phyloP scores from a whole-genome alignment of 768 basidiomycete genomes.

The Lactarius hatsudake region DNA sequence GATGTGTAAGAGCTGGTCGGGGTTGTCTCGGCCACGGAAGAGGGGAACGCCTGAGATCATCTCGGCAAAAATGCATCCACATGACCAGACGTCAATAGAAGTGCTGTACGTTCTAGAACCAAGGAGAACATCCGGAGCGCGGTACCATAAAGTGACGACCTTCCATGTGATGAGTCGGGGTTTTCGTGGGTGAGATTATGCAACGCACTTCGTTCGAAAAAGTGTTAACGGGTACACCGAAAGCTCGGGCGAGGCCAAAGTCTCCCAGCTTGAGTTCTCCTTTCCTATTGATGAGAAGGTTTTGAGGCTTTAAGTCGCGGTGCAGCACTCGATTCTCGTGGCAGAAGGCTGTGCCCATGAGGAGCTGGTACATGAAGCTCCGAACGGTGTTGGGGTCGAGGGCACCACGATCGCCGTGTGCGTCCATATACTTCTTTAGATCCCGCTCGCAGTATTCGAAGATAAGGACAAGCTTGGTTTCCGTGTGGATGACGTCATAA shows the following conservation, averaged over 20 bases:
- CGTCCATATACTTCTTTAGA: slow-evolving; percentile 99
- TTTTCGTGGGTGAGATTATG: not conserved
- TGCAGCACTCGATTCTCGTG: slow-evolving; percentile 98
- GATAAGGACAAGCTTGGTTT: slow-evolving; percentile 95
- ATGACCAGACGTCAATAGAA: slow-evolving; percentile 98
- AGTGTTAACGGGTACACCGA: slow-evolving; percentile 98
- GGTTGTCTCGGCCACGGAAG: slow-evolving; percentile 95
- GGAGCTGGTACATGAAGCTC: slow-evolving; percentile 96
- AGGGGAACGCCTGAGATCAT: slow-evolving; percentile 98
- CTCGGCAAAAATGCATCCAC: slow-evolving; percentile 98
- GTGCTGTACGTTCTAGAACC: slow-evolving; percentile 98
- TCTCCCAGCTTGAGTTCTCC: slow-evolving; percentile 97
- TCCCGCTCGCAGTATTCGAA: slow-evolving; percentile 99
- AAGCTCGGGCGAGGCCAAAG: slow-evolving; percentile 95
- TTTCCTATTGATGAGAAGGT: slow-evolving; percentile 94
- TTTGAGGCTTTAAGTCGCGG: slow-evolving; percentile 97
- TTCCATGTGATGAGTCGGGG: slow-evolving; percentile 33
- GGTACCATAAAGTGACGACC: slow-evolving; percentile 99
- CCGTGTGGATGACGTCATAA: slow-evolving; percentile 98
- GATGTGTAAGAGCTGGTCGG: slow-evolving; percentile 96
- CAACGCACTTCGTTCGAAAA: slow-evolving; percentile 88
- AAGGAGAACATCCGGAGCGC: slow-evolving; percentile 95
- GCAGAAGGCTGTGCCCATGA: slow-evolving; percentile 97
- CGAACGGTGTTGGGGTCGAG: slow-evolving; percentile 85
- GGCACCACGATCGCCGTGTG: slow-evolving; percentile 93